Evolutionary conservation across 192 early-diverging fungal genomes (phyloP).

Genomic region (Coemansia sp.): DNA sequence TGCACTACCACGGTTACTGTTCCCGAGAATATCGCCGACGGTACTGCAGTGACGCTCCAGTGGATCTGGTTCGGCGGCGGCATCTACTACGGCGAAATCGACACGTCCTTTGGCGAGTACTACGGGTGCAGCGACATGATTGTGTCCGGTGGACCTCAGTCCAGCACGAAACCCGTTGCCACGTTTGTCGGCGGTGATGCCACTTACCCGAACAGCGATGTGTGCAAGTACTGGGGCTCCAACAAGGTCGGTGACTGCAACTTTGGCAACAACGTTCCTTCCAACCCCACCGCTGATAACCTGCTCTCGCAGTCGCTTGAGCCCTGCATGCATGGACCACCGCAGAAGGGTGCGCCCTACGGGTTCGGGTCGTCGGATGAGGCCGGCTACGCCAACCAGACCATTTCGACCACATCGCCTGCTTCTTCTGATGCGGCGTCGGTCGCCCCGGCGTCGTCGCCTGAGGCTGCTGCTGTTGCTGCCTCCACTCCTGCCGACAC

Average conservation of each 20-base stretch:
- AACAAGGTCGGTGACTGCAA: slow-evolving; percentile 62
- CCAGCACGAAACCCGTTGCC: slow-evolving; percentile 25
- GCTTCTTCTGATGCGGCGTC: not conserved
- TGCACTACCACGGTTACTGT: slow-evolving; percentile 57
- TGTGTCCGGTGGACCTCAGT: slow-evolving; percentile 53
- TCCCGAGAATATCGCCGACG: slow-evolving; percentile 57
- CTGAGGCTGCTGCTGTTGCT: not conserved
- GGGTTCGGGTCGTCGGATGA: slow-evolving; percentile 46
- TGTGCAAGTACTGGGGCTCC: slow-evolving; percentile 67
- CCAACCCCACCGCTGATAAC: slow-evolving; percentile 46
- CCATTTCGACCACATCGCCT: slow-evolving; percentile 10
- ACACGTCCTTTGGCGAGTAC: slow-evolving; percentile 63
- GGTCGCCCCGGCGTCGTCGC: not conserved
- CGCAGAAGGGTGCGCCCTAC: slow-evolving; percentile 45
- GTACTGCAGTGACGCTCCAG: slow-evolving; percentile 57
- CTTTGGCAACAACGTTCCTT: slow-evolving; percentile 55
- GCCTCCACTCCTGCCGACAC: not conserved
- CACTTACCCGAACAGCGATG: slow-evolving; percentile 56
- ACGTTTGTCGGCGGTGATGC: slow-evolving; percentile 57
- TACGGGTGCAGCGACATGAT: slow-evolving; percentile 60
- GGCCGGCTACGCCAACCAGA: slow-evolving; percentile 18
- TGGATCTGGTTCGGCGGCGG: slow-evolving; percentile 68
- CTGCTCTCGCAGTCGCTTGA: slow-evolving; percentile 61
- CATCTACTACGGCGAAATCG: slow-evolving; percentile 58
- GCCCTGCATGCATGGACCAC: slow-evolving; percentile 54